Evolutionary conservation across 331 rosid genomes (phyloP).

Genomic region (Cydonia oblonga): DNA sequence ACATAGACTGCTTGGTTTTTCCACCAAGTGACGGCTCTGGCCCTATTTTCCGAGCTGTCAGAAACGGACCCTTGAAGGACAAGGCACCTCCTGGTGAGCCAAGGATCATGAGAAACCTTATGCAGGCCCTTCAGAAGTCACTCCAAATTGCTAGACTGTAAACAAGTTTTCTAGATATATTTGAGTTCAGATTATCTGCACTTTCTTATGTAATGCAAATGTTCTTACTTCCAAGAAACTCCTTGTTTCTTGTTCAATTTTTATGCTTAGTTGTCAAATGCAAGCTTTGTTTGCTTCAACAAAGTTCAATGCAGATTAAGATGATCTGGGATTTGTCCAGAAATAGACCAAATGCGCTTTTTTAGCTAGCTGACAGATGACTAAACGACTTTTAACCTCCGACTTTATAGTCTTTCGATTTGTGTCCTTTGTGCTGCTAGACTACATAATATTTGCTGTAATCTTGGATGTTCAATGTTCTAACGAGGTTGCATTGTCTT

Average conservation of each 20-base stretch:
- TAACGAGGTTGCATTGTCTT: background rate
- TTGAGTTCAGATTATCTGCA: background rate
- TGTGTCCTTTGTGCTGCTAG: background rate
- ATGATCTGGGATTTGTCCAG: background rate
- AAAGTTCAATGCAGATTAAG: background rate
- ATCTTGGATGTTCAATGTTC: background rate
- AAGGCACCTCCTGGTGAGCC: slow-evolving; percentile 74
- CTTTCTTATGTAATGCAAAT: background rate
- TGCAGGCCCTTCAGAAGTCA: slow-evolving; percentile 66
- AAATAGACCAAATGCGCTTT: background rate
- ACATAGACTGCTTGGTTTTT: slow-evolving; percentile 76
- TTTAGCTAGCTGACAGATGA: background rate
- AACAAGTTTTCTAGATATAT: background rate
- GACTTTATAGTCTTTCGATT: background rate
- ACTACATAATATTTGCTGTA: background rate
- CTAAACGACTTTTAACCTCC: background rate
- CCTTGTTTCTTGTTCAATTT: background rate
- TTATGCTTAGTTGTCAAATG: background rate
- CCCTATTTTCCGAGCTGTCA: slow-evolving; percentile 73
- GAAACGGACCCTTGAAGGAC: slow-evolving; percentile 67
- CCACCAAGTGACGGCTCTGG: slow-evolving; percentile 45
- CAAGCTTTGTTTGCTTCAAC: background rate
- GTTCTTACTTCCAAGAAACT: background rate
- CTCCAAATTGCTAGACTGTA: slow-evolving; percentile 61
- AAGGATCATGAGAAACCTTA: slow-evolving; percentile 86